Evolutionary conservation across 2,329 filamentous ascomycete species (phyloP).

Genomic region (Macrophomina tecta): DNA sequence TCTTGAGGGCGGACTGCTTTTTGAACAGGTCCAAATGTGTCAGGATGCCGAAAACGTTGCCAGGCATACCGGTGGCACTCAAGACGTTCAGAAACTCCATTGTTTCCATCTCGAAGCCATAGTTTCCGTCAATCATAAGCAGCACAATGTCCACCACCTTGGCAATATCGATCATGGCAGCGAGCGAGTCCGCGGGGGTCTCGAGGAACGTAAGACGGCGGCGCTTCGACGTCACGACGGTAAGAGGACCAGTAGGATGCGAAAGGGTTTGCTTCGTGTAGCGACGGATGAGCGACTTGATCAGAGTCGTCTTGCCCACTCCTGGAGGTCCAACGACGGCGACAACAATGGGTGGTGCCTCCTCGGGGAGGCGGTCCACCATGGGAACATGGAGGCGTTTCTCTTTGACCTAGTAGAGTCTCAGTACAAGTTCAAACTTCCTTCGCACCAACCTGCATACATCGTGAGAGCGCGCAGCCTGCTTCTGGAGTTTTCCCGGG

Average conservation of each 20-base stretch:
- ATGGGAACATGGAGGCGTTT: conserved; percentile 95
- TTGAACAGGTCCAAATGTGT: conserved; percentile 95
- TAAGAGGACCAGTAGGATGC: conserved; percentile 88
- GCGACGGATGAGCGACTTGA: conserved; percentile 91
- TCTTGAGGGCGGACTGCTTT: conserved; percentile 88
- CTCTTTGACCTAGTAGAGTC: conserved; percentile 76
- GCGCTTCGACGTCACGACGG: conserved; percentile 94
- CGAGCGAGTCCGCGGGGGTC: conserved; percentile 91
- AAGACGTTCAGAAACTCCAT: conserved; percentile 99
- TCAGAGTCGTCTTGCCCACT: conserved; percentile 87
- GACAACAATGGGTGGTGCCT: conserved; percentile 90
- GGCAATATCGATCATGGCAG: conserved; percentile 94
- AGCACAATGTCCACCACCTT: conserved; percentile 98
- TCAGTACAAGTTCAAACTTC: neutral
- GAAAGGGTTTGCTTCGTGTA: conserved; percentile 96
- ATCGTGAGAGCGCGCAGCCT: conserved; percentile 75
- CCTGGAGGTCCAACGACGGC: conserved; percentile 94
- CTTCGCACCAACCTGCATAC: conserved; percentile 49
- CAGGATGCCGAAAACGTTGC: conserved; percentile 96
- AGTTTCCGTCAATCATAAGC: conserved; percentile 98
- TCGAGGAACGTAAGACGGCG: conserved; percentile 94
- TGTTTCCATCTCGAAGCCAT: conserved; percentile 99
- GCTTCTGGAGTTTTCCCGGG: conserved; percentile 78
- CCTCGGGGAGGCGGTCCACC: conserved; percentile 93
- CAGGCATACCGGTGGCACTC: conserved; percentile 94